Conservation (phyloP, 805 yeast species). For the Ogataea kodamae region DNA sequence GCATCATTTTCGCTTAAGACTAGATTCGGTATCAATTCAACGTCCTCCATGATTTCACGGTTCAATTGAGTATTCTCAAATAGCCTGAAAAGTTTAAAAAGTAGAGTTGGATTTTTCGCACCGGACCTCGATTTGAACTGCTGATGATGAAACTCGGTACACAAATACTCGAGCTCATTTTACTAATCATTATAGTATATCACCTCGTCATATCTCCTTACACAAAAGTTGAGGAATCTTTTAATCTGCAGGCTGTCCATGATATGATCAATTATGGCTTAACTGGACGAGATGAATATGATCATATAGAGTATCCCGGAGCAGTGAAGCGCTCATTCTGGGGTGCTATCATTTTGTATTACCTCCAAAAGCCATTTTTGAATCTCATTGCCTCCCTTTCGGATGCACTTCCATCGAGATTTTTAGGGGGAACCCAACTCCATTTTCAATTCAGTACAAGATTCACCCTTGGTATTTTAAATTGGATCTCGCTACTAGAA, state of each 20-base stretch:
- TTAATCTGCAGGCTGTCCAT: conserved; percentile 84
- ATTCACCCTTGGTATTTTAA: conserved; percentile 57
- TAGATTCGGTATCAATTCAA: conserved; percentile 28
- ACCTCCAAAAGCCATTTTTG: conserved; percentile 38
- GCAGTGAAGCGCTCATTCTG: conserved; percentile 83
- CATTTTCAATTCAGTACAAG: conserved; percentile 56
- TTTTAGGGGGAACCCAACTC: conserved; percentile 36
- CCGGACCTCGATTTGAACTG: too few relatives aligned
- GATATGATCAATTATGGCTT: conserved; percentile 69
- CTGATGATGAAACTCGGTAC: conserved; percentile 8
- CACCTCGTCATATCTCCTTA: conserved; percentile 65
- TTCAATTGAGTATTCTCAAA: conserved; percentile 18
- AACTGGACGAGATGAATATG: conserved; percentile 47
- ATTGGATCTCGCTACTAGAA: conserved; percentile 48
- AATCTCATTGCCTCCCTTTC: conserved; percentile 1
- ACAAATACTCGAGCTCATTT: conserved; percentile 21
- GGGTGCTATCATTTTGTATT: conserved; percentile 59
- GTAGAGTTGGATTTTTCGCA: too few relatives aligned
- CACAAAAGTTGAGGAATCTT: conserved; percentile 93
- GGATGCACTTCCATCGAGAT: conserved; percentile 3
- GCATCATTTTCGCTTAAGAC: conserved; percentile 24
- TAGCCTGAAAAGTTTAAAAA: too few relatives aligned
- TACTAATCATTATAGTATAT: conserved; percentile 44
- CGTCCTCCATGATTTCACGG: conserved; percentile 5
- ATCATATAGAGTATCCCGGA: conserved; percentile 81